Percentiles rank a stretch among this genome's conserved stretches.
phyloP scores from a whole-genome alignment of 1,139 yeast genomes.

The Casaregolazyma lundiana region DNA sequence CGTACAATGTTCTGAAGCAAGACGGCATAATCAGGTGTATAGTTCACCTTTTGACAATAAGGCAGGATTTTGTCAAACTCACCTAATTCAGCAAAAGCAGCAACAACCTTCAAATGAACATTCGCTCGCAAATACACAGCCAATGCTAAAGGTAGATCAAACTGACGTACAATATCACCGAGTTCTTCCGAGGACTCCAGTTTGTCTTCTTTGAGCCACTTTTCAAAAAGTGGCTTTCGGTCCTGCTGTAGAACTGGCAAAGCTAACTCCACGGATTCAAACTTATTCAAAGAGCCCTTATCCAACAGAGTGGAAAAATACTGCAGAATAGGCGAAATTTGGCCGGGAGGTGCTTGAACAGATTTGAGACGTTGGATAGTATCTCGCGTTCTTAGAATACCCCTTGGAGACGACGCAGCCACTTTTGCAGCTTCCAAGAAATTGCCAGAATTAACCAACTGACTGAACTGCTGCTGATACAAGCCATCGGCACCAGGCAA shows the following conservation, averaged over 20 bases:
- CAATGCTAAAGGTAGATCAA: conserved; percentile 78
- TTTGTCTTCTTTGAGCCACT: conserved; percentile 94
- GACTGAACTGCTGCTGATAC: conserved; percentile 88
- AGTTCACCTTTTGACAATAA: conserved; percentile 84
- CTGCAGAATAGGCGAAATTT: conserved; percentile 88
- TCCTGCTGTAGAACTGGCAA: conserved; percentile 95
- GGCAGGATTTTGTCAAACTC: conserved; percentile 96
- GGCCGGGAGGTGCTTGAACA: conserved; percentile 93
- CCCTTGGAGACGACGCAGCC: conserved; percentile 91
- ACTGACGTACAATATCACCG: conserved; percentile 92
- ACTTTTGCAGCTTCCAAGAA: conserved; percentile 92
- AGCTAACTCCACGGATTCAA: conserved; percentile 92
- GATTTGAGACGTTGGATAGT: conserved; percentile 90
- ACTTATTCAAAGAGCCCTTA: conserved; percentile 87
- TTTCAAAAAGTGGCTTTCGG: conserved; percentile 88
- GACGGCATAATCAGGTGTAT: conserved; percentile 85
- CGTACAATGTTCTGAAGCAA: conserved; percentile 87
- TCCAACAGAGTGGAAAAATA: conserved; percentile 90
- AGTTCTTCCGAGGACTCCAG: conserved; percentile 91
- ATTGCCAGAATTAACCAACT: conserved; percentile 76
- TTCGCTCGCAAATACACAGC: conserved; percentile 88
- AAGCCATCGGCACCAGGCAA: conserved; percentile 95
- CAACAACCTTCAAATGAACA: conserved; percentile 83
- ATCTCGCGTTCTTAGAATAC: conserved; percentile 79
- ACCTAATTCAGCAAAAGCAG: conserved; percentile 90